Percentiles rank a stretch among this genome's conserved stretches.
These are phyloP conservation scores for Wakefieldia striispora DNA, from an alignment of 768 basidiomycete genomes.

Conservation along the genomic window DNA sequence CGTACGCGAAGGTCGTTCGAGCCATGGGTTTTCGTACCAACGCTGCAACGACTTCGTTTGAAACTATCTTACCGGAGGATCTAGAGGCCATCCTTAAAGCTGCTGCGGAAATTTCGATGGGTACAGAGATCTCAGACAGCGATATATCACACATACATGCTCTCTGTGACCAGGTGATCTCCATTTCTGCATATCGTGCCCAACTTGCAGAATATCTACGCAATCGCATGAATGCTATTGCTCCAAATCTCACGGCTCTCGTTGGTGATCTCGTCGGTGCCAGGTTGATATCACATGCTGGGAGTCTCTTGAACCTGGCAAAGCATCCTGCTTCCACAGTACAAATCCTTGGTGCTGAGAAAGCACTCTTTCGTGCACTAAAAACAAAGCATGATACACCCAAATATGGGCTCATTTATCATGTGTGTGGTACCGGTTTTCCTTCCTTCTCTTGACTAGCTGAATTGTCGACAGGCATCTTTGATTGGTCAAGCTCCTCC, in stretches of 20 bases:
- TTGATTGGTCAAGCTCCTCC: conserved; percentile 96
- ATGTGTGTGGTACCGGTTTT: conserved; percentile 50
- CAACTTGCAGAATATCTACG: conserved; percentile 96
- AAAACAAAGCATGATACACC: conserved; percentile 94
- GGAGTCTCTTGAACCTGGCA: conserved; percentile 64
- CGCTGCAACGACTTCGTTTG: conserved; percentile 81
- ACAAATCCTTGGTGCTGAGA: conserved; percentile 76
- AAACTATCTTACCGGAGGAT: conserved; percentile 92
- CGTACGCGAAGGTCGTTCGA: conserved; percentile 93
- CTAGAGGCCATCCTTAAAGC: conserved; percentile 93
- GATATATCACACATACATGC: conserved; percentile 97
- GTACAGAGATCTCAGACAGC: conserved; percentile 96
- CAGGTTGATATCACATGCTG: conserved; percentile 71
- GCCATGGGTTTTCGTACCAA: conserved; percentile 98
- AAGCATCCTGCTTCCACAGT: conserved; percentile 80
- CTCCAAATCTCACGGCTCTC: conserved; percentile 89
- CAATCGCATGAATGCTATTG: conserved; percentile 97
- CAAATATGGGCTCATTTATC: conserved; percentile 99
- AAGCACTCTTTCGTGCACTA: conserved; percentile 71
- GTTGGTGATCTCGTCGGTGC: conserved; percentile 80
- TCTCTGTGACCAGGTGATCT: conserved; percentile 97
- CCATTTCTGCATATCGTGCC: conserved; percentile 90
- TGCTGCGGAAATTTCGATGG: conserved; percentile 98
- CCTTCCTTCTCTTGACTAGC: conserved; percentile 1
- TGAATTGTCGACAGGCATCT: conserved; percentile 59